These are phyloP conservation scores for Candida koratica DNA, from an alignment of 805 yeast genomes.

Conservation along the genomic window DNA sequence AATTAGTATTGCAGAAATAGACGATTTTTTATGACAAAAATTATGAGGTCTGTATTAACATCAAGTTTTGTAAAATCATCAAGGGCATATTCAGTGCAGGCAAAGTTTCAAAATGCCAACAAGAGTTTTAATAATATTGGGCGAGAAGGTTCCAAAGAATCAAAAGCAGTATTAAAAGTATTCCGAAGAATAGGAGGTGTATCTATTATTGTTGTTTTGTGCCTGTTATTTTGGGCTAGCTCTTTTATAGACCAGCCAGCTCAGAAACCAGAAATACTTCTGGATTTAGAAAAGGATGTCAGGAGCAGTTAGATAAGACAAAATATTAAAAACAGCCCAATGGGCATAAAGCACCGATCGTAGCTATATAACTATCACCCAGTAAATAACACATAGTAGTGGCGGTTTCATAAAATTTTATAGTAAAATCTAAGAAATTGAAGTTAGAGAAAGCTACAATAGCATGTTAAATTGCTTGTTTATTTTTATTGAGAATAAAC, in stretches of 20 bases:
- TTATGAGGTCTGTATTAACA: too few relatives aligned
- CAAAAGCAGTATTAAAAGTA: conserved; percentile 24
- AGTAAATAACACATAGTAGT: too few relatives aligned
- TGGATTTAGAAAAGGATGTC: conserved; percentile 23
- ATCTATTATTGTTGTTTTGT: conserved; percentile 25
- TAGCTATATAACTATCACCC: too few relatives aligned
- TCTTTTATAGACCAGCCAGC: conserved; percentile 15
- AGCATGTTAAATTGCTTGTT: too few relatives aligned
- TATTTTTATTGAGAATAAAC: too few relatives aligned
- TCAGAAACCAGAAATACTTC: conserved; percentile 1
- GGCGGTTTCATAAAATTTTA: too few relatives aligned
- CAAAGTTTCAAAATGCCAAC: conserved; percentile 21
- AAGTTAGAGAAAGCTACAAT: too few relatives aligned
- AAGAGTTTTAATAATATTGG: conserved; percentile 27
- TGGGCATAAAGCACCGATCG: background rate
- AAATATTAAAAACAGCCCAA: background rate
- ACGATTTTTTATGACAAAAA: conserved; percentile 1
- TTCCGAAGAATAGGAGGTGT: conserved; percentile 23
- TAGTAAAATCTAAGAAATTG: too few relatives aligned
- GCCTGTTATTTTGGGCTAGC: conserved; percentile 28
- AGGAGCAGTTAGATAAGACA: conserved; percentile 11
- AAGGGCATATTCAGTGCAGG: conserved; percentile 13
- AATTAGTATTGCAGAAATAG: conserved; percentile 3
- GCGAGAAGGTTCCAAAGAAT: conserved; percentile 29
- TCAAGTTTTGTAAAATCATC: too few relatives aligned